Evolutionary conservation across 768 basidiomycete genomes (phyloP).

Genomic region (Mycena galopus): DNA sequence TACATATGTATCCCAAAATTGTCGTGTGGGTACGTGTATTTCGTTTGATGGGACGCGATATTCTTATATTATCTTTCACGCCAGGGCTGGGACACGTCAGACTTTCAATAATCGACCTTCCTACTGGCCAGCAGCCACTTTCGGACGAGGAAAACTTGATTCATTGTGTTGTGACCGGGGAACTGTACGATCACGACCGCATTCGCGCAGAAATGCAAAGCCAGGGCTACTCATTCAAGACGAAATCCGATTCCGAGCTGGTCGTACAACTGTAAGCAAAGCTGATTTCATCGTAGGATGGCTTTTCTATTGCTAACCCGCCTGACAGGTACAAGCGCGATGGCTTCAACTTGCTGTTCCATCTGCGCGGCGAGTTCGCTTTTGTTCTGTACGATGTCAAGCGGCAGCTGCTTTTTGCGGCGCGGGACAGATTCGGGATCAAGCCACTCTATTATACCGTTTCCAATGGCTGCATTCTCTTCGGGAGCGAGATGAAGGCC

Average conservation of each 20-base stretch:
- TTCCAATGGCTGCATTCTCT: not conserved
- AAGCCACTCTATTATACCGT: not conserved
- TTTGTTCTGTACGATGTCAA: constrained; percentile 37
- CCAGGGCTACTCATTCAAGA: constrained; percentile 27
- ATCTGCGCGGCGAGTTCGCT: not conserved
- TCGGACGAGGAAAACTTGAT: constrained; percentile 27
- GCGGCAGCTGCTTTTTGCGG: constrained; percentile 1
- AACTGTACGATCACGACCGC: constrained; percentile 37
- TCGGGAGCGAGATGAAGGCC: not conserved
- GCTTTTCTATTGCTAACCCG: too few species aligned
- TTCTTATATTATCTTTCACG: not conserved
- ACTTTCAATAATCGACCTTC: constrained; percentile 37
- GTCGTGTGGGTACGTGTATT: not conserved
- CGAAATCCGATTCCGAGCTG: not conserved
- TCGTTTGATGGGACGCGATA: not conserved
- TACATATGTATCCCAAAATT: not conserved
- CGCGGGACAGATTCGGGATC: not conserved
- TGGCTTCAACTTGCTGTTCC: not conserved
- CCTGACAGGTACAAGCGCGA: not conserved
- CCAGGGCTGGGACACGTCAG: constrained; percentile 24
- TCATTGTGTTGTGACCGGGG: constrained; percentile 35
- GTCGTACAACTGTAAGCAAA: not conserved
- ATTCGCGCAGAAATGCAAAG: constrained; percentile 31
- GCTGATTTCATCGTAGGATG: too few species aligned
- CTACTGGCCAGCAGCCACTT: constrained; percentile 35